A percentile compares a stretch with the other conserved stretches of the same genome.
These are phyloP conservation scores for Backusella luteola DNA, from an alignment of 192 early-diverging fungal species.

Conservation along the genomic window DNA sequence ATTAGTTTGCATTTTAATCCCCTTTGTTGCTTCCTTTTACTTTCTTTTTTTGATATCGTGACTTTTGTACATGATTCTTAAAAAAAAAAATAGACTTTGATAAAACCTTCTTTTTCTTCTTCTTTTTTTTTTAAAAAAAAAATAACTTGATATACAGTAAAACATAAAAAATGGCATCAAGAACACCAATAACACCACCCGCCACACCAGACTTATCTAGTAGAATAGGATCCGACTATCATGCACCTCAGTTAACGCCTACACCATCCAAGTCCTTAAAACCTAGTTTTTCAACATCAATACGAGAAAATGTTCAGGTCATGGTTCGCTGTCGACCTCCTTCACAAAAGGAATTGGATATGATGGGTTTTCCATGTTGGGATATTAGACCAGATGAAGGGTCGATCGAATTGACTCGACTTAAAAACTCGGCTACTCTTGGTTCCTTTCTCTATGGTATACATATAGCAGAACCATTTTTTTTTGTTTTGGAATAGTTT, in stretches of 20 bases:
- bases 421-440: background rate
- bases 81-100: background rate
- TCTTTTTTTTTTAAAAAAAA: background rate
- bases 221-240: background rate
- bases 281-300: slow-evolving; percentile 7
- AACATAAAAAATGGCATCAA: background rate
- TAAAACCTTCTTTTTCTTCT: background rate
- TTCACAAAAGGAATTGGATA: slow-evolving; percentile 56
- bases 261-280: background rate
- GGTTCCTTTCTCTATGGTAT: slow-evolving; percentile 14
- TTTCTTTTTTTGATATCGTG: background rate
- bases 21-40: background rate
- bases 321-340: slow-evolving; percentile 72
- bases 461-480: background rate
- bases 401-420: slow-evolving; percentile 4
- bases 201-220: slow-evolving; percentile 3
- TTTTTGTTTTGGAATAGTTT: background rate
- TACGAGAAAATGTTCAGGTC: slow-evolving; percentile 55
- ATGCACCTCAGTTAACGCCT: background rate
- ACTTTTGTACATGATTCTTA: slow-evolving; percentile 6
- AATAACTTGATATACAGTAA: background rate
- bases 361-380: slow-evolving; percentile 44
- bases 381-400: slow-evolving; percentile 34
- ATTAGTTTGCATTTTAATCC: background rate
- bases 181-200: slow-evolving; percentile 8